Evolutionary conservation across 2,329 filamentous ascomycete genomes (phyloP).

Genomic region (Ceratocystis harringtonii): DNA sequence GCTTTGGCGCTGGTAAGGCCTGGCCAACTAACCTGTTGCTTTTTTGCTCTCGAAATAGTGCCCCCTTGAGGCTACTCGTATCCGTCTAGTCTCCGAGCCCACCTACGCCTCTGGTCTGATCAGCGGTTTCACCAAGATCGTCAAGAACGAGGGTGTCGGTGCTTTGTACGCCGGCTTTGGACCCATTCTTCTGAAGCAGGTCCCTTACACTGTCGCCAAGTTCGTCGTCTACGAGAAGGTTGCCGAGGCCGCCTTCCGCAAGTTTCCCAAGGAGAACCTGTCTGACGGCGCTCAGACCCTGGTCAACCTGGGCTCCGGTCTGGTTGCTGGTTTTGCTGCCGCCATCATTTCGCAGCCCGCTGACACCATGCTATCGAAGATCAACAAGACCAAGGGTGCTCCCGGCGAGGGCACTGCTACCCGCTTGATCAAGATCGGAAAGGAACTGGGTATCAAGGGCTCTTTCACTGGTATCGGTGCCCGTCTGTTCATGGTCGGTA

Average conservation of each 20-base stretch:
- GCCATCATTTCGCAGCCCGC: conserved; percentile 78
- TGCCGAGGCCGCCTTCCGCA: conserved; percentile 54
- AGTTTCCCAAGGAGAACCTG: conserved; percentile 54
- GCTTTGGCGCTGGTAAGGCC: too few species aligned
- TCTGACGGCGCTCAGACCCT: conserved; percentile 56
- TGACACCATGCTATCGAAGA: conserved; percentile 89
- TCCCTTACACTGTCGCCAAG: conserved; percentile 90
- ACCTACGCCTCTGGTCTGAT: conserved; percentile 69
- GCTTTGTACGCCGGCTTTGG: conserved; percentile 89
- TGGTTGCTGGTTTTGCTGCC: conserved; percentile 51
- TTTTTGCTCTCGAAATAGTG: conserved; percentile 29
- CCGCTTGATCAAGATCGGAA: conserved; percentile 75
- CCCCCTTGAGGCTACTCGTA: conserved; percentile 85
- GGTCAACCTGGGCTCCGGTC: conserved; percentile 55
- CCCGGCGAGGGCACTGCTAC: conserved; percentile 71
- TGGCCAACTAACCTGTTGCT: not conserved
- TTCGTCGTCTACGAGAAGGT: conserved; percentile 91
- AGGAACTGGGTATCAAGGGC: conserved; percentile 67
- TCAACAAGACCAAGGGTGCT: conserved; percentile 85
- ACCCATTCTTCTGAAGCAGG: conserved; percentile 71
- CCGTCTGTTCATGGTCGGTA: conserved; percentile 49
- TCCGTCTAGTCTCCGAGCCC: conserved; percentile 79
- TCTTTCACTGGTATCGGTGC: conserved; percentile 71
- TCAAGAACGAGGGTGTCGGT: conserved; percentile 65
- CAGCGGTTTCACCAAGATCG: conserved; percentile 68